Evolutionary conservation across 2,329 filamentous ascomycete species (phyloP).

Genomic region (Trichoderma atroviride): DNA sequence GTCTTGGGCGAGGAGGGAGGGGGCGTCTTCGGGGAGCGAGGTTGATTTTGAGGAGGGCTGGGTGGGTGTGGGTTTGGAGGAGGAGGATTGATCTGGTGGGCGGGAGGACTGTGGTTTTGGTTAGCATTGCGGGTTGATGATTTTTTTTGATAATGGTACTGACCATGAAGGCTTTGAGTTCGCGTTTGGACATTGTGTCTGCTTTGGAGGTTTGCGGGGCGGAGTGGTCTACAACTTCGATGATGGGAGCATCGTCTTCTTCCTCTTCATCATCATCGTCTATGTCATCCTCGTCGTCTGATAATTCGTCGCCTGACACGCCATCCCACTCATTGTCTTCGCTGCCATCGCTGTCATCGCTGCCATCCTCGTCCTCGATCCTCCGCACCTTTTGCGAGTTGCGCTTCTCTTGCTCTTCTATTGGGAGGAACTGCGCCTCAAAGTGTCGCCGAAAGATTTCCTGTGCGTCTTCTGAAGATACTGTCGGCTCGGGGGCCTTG

Average conservation of each 20-base stretch:
- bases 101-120: constrained; percentile 48
- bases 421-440: constrained; percentile 81
- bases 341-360: constrained; percentile 36
- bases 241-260: constrained; percentile 33
- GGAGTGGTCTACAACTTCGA: constrained; percentile 67
- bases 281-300: constrained; percentile 27
- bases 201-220: constrained; percentile 42
- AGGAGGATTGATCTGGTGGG: constrained; percentile 46
- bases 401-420: constrained; percentile 47
- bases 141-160: constrained; percentile 11
- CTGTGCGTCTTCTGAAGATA: constrained; percentile 59
- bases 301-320: constrained; percentile 36
- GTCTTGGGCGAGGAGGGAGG: constrained; percentile 82
- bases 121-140: constrained; percentile 6
- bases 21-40: constrained; percentile 58
- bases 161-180: constrained; percentile 79
- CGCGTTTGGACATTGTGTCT: constrained; percentile 62
- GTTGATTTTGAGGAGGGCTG: constrained; percentile 31
- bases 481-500: constrained; percentile 42
- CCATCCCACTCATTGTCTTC: constrained; percentile 36
- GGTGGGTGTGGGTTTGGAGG: constrained; percentile 29
- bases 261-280: background rate
- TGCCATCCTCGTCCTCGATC: constrained; percentile 37
- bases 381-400: constrained; percentile 37
- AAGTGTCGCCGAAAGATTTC: constrained; percentile 83